phyloP scores from a whole-genome alignment of 2,329 filamentous ascomycete species.

The Curvularia eragrostidis region DNA sequence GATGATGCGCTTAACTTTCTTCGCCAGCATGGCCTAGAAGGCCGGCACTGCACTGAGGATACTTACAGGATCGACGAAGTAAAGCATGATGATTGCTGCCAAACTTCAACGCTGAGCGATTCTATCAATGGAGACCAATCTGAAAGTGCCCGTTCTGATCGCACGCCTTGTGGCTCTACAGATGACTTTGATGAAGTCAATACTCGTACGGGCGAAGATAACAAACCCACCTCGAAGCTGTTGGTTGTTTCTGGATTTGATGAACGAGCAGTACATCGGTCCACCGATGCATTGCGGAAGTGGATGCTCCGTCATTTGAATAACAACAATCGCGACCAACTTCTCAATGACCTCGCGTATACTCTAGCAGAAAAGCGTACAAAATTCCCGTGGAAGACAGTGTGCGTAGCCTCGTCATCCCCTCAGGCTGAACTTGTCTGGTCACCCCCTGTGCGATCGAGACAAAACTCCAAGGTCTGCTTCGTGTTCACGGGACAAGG shows the following conservation, averaged over 20 bases:
- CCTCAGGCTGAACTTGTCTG: slow-evolving; percentile 1
- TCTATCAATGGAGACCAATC: background rate
- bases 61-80: background rate
- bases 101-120: background rate
- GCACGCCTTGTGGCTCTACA: background rate
- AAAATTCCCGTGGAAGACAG: slow-evolving; percentile 19
- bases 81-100: background rate
- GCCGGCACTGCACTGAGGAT: slow-evolving; percentile 7
- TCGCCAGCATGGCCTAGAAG: background rate
- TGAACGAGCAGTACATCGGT: slow-evolving; percentile 12
- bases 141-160: background rate
- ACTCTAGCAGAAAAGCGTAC: slow-evolving; percentile 17
- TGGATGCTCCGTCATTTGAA: slow-evolving; percentile 8
- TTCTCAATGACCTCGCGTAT: slow-evolving; percentile 18
- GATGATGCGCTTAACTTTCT: slow-evolving; percentile 24
- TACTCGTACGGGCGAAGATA: background rate
- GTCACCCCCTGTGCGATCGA: slow-evolving; percentile 7
- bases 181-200: background rate
- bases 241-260: slow-evolving; percentile 17
- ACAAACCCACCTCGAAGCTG: background rate
- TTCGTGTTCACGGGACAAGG: slow-evolving; percentile 45
- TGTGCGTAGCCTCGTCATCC: background rate
- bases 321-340: background rate
- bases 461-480: background rate
- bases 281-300: background rate